Percentiles rank a stretch among this genome's conserved stretches.
These are phyloP conservation scores for Leptographium lundbergii DNA, from an alignment of 2,329 filamentous ascomycete species.

Conservation along the genomic window DNA sequence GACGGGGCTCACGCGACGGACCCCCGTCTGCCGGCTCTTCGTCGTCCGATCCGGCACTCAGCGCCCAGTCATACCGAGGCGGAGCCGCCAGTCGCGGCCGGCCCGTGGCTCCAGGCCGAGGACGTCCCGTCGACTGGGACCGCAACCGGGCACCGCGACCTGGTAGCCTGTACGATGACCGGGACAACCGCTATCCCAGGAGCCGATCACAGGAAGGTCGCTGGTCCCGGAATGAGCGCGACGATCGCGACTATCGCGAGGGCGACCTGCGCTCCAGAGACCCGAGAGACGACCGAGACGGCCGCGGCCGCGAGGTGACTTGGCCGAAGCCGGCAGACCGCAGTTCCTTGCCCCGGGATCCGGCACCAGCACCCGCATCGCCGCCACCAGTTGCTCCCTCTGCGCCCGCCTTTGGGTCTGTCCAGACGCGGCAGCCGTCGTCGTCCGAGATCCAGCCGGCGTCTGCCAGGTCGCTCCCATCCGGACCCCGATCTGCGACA, in stretches of 20 bases:
- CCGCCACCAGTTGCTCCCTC: constrained; percentile 45
- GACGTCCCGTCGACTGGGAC: constrained; percentile 38
- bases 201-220: constrained; percentile 55
- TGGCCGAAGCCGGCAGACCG: constrained; percentile 37
- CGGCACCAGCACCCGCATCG: constrained; percentile 31
- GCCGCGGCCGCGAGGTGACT: constrained; percentile 32
- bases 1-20: constrained; percentile 59
- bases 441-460: constrained; percentile 18
- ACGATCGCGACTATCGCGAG: constrained; percentile 33
- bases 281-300: constrained; percentile 24
- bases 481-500: constrained; percentile 36
- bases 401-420: constrained; percentile 44
- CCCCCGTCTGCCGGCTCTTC: constrained; percentile 60
- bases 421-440: constrained; percentile 32
- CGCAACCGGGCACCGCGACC: constrained; percentile 34
- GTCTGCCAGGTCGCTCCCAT: constrained; percentile 38
- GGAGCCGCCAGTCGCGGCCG: constrained; percentile 45
- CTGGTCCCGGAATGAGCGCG: constrained; percentile 35
- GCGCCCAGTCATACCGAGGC: constrained; percentile 39
- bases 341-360: constrained; percentile 34
- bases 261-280: constrained; percentile 21
- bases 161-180: constrained; percentile 41
- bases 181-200: constrained; percentile 46
- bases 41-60: constrained; percentile 54
- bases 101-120: constrained; percentile 4